Evolutionary conservation across 805 yeast species (phyloP), one percentile per base, ranked within the genome.

Genomic region (Ogataea siamensis): DNA sequence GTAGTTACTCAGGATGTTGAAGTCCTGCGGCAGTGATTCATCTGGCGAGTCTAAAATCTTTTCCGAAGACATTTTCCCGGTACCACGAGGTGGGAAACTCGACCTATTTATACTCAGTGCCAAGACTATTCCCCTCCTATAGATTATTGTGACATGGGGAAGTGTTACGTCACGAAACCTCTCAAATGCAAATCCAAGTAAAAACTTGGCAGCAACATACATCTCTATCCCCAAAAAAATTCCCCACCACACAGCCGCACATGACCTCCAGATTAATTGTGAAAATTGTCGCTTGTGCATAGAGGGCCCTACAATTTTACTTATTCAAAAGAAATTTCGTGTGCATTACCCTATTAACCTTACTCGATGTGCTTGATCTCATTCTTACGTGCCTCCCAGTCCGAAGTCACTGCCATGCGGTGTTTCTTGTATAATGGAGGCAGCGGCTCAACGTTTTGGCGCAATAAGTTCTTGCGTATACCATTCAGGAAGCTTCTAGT

Each of bases 381-480:
- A 44, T 70, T 76, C n/a, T 77, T 64, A 62, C 77, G 75, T 17
- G 77, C 81, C 46, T 76, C 71, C 85, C 85, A 80, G 44, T 71
- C 76, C 3, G 71, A 71, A 17, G 79, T 76, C 26, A 80, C 75
- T 7, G 82, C 82, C 72, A 76, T 53, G 59, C 80, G 71, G 46
- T 76, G 78, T 46, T 68, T 76, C 11, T 62, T 68, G 54, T 79
- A 76, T 45, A 80, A 66, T 28, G 84, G 83, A 12, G 76, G 73
- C 40, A 75, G 62, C 33, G 74, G 73, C 16, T 57, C 50, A 6
- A 78, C 65, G 18, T 70, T 53, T 50, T 67, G 69, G 57, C 74
- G 71, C 34, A 80, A 55, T 12, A 80, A 55, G 34, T 59, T 38
- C 40, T 67, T 66, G 53, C 71, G 70, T 60, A 79, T 46, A 39